Evolutionary conservation across 1,284 basidiomycete species (phyloP).

Genomic region (Boletellus dicymbophilus): DNA sequence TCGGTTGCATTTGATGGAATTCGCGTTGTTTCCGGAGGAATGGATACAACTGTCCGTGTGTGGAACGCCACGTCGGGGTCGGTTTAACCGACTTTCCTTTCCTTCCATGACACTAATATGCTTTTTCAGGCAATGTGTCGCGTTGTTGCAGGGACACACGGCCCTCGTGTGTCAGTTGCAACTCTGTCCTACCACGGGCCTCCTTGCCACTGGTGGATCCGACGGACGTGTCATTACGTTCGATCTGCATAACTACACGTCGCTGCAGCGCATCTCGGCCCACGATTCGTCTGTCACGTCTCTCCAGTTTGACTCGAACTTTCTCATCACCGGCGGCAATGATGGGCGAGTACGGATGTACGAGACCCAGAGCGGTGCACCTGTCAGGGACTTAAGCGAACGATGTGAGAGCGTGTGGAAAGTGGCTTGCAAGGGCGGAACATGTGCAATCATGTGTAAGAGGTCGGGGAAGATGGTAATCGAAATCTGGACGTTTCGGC

Average conservation of each 20-base stretch:
- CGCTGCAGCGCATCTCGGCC: conserved; percentile 64
- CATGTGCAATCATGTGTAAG: conserved; percentile 83
- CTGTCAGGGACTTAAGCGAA: conserved; percentile 77
- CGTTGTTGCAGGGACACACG: conserved; percentile 91
- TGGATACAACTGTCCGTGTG: conserved; percentile 90
- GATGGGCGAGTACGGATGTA: conserved; percentile 92
- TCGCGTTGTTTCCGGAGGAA: conserved; percentile 82
- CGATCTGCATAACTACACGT: conserved; percentile 55
- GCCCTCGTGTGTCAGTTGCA: conserved; percentile 95
- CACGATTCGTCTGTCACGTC: conserved; percentile 93
- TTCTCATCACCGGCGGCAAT: conserved; percentile 84
- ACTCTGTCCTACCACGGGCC: conserved; percentile 45
- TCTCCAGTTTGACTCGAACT: conserved; percentile 85
- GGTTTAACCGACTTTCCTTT: conserved; percentile 1
- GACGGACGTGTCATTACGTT: conserved; percentile 95
- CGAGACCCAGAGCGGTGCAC: conserved; percentile 70
- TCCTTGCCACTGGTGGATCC: conserved; percentile 90
- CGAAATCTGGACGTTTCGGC: conserved; percentile 81
- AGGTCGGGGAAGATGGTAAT: conserved; percentile 86
- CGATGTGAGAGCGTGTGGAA: conserved; percentile 89
- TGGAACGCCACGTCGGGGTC: conserved; percentile 86
- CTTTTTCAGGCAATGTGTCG: conserved; percentile 70
- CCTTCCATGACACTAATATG: conserved; percentile 18
- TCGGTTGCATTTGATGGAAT: conserved; percentile 91
- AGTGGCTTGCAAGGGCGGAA: conserved; percentile 77